Conservation (phyloP, 2,329 filamentous ascomycete genomes). For the Alternaria panax region DNA sequence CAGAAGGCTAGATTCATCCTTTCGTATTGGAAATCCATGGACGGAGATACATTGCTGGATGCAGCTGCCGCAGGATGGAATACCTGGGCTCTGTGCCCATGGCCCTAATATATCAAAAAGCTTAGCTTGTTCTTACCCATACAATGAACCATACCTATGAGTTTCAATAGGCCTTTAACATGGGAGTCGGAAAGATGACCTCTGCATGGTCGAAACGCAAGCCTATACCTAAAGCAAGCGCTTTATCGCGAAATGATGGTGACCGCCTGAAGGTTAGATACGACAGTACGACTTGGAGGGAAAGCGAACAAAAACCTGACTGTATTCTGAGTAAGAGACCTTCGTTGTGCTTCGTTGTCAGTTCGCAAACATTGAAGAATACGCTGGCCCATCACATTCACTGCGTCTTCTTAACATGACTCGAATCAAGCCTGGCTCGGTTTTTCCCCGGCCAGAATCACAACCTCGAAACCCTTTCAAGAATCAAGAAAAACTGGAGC, state of each 20-base stretch:
- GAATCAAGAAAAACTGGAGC: too few relatives aligned
- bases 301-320: too few relatives aligned
- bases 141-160: not conserved
- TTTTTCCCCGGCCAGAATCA: too few relatives aligned
- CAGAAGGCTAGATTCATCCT: not conserved
- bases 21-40: not conserved
- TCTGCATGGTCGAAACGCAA: not conserved
- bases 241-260: not conserved
- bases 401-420: too few relatives aligned
- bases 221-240: not conserved
- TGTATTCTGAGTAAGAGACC: too few relatives aligned
- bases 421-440: too few relatives aligned
- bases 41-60: conserved; percentile 1
- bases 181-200: not conserved
- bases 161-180: not conserved
- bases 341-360: too few relatives aligned
- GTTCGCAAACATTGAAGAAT: too few relatives aligned
- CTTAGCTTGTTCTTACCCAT: not conserved
- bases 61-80: not conserved
- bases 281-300: too few relatives aligned
- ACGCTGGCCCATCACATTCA: too few relatives aligned
- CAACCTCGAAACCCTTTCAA: too few relatives aligned
- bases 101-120: not conserved
- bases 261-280: too few relatives aligned
- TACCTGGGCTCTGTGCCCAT: not conserved